These are phyloP conservation scores for Aspergillus neotritici DNA, from an alignment of 2,329 filamentous ascomycete genomes.

Conservation along the genomic window DNA sequence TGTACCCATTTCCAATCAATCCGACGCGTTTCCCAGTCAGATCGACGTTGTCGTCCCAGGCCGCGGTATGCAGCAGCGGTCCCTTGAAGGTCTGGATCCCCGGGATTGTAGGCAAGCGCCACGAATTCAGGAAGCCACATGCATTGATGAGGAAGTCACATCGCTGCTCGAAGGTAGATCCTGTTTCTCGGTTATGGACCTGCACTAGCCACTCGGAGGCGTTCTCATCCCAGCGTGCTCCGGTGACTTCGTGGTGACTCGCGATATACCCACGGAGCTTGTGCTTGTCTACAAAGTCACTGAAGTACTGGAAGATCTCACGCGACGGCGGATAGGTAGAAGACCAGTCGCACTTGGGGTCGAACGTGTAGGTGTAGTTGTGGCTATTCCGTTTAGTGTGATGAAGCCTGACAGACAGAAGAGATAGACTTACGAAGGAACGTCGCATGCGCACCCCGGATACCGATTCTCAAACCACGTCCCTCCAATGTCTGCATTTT, in stretches of 20 bases:
- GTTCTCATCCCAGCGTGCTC: constrained; percentile 2
- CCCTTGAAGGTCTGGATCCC: too few relatives aligned
- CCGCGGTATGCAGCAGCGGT: too few relatives aligned
- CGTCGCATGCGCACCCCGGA: constrained; percentile 7
- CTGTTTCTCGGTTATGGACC: not conserved
- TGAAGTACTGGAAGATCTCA: constrained; percentile 9
- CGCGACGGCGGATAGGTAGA: not conserved
- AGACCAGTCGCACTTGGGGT: constrained; percentile 8
- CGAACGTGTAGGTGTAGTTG: constrained; percentile 9
- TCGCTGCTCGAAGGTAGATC: not conserved
- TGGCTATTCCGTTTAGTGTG: not conserved
- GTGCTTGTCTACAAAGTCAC: constrained; percentile 3
- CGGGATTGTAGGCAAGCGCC: too few relatives aligned
- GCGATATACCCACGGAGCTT: constrained; percentile 1
- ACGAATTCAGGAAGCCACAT: too few relatives aligned
- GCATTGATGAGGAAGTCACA: too few relatives aligned
- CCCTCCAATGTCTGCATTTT: not conserved
- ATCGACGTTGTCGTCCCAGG: too few relatives aligned
- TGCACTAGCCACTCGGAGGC: not conserved
- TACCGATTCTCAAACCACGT: constrained; percentile 8
- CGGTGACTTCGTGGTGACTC: constrained; percentile 1
- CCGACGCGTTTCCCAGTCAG: too few relatives aligned
- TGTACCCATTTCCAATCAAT: too few relatives aligned
- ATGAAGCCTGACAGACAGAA: not conserved
- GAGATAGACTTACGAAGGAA: not conserved